These are phyloP conservation scores for Ascoidea rubescens DNA, from an alignment of 805 yeast genomes.

Conservation along the genomic window DNA sequence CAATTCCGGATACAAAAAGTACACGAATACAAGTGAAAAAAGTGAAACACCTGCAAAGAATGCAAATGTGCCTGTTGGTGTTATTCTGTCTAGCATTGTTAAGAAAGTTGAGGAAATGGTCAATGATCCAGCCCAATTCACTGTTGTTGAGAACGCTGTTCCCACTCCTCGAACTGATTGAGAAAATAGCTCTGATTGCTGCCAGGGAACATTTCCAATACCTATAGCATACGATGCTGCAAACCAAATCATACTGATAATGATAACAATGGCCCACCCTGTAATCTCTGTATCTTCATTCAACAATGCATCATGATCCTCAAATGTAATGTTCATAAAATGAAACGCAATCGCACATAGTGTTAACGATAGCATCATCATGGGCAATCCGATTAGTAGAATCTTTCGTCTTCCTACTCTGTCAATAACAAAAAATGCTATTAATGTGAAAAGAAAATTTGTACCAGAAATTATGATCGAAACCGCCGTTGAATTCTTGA, in stretches of 20 bases:
- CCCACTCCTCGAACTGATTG: slow-evolving; percentile 91
- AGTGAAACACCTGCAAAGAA: slow-evolving; percentile 76
- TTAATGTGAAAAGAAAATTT: slow-evolving; percentile 74
- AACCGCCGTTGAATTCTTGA: slow-evolving; percentile 82
- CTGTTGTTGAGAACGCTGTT: slow-evolving; percentile 78
- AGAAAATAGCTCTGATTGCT: slow-evolving; percentile 89
- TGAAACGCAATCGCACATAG: slow-evolving; percentile 88
- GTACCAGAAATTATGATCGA: slow-evolving; percentile 91
- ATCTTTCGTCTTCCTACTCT: slow-evolving; percentile 78
- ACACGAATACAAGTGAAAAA: slow-evolving; percentile 58
- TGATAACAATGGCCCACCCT: slow-evolving; percentile 82
- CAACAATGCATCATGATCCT: slow-evolving; percentile 28
- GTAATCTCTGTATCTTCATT: slow-evolving; percentile 33
- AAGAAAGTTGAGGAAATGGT: slow-evolving; percentile 84
- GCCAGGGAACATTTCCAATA: slow-evolving; percentile 98
- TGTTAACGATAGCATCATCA: slow-evolving; percentile 66
- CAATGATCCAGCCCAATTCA: slow-evolving; percentile 92
- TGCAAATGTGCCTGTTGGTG: slow-evolving; percentile 91
- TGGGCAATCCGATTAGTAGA: slow-evolving; percentile 67
- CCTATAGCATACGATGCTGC: slow-evolving; percentile 91
- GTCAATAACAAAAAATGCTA: slow-evolving; percentile 82
- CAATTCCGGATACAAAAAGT: slow-evolving; percentile 84
- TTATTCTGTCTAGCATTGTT: slow-evolving; percentile 85
- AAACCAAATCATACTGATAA: slow-evolving; percentile 71
- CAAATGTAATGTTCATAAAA: slow-evolving; percentile 51